Percentiles rank a stretch among this genome's conserved stretches.
Evolutionary conservation across 352 stramenopile species (phyloP).

Genomic region (Albugo candida): DNA sequence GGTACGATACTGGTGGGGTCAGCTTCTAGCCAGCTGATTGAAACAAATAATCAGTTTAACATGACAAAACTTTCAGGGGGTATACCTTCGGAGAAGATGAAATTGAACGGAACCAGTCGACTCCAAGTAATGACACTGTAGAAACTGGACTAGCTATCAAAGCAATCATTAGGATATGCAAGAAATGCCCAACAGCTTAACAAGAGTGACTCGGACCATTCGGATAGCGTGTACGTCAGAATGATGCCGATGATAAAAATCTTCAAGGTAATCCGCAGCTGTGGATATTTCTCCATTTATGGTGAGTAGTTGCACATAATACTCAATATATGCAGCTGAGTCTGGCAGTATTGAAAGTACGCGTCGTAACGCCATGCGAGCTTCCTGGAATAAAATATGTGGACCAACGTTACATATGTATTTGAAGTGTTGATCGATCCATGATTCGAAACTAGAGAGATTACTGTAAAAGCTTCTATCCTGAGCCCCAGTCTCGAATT

Average conservation of each 20-base stretch:
- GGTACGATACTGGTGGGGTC: constrained; percentile 23
- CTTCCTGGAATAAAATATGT: constrained; percentile 57
- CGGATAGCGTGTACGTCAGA: constrained; percentile 32
- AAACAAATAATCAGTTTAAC: neutral
- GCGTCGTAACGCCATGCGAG: constrained; percentile 25
- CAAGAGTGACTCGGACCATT: constrained; percentile 25
- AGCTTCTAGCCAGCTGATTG: constrained; percentile 30
- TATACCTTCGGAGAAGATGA: constrained; percentile 9
- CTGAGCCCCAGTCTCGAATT: neutral
- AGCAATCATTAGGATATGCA: neutral
- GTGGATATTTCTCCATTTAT: constrained; percentile 31
- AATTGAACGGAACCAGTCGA: constrained; percentile 6
- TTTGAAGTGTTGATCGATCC: constrained; percentile 33
- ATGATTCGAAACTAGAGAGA: constrained; percentile 13
- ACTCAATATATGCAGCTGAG: constrained; percentile 42
- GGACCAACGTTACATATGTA: constrained; percentile 48
- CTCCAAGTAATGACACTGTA: constrained; percentile 12
- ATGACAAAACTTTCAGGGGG: neutral
- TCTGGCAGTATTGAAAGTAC: constrained; percentile 31
- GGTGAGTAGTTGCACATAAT: constrained; percentile 49
- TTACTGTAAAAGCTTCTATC: neutral
- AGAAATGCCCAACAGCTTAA: neutral
- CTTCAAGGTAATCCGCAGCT: constrained; percentile 52
- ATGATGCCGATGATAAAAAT: constrained; percentile 38
- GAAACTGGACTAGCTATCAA: constrained; percentile 9